Percentiles rank a stretch among this genome's conserved stretches.
phyloP scores from a whole-genome alignment of 2,329 filamentous ascomycete genomes.

The Proliferodiscus dingleyae region DNA sequence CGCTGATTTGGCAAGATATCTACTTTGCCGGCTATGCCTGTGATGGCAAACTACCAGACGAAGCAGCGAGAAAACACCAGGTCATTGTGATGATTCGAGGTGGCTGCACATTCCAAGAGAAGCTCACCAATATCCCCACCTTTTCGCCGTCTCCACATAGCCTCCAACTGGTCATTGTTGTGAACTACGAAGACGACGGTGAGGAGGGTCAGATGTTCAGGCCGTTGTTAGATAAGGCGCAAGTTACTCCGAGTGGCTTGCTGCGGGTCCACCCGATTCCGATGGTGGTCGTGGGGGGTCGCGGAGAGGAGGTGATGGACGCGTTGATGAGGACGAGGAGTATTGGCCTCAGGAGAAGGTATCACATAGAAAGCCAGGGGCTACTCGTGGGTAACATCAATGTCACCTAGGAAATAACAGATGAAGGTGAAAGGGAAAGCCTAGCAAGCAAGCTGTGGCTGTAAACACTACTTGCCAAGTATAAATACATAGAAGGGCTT shows the following conservation, averaged over 20 bases:
- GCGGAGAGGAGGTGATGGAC: slow-evolving; percentile 58
- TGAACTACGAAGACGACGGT: slow-evolving; percentile 37
- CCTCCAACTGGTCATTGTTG: slow-evolving; percentile 76
- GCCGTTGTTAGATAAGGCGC: slow-evolving; percentile 71
- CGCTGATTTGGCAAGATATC: slow-evolving; percentile 64
- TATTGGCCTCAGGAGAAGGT: slow-evolving; percentile 72
- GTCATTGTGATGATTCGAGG: slow-evolving; percentile 80
- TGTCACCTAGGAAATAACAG: slow-evolving; percentile 44
- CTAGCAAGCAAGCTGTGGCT: too few relatives aligned
- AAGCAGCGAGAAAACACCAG: slow-evolving; percentile 55
- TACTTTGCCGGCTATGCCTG: slow-evolving; percentile 70
- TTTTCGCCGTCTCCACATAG: slow-evolving; percentile 57
- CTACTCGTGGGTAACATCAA: slow-evolving; percentile 74
- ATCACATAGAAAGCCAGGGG: slow-evolving; percentile 76
- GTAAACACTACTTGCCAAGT: too few relatives aligned
- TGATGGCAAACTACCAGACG: slow-evolving; percentile 43
- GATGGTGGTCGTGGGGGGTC: slow-evolving; percentile 80
- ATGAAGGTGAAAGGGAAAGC: too few relatives aligned
- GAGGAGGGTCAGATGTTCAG: slow-evolving; percentile 35
- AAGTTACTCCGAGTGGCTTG: slow-evolving; percentile 41
- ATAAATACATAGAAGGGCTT: not conserved
- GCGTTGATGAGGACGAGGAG: slow-evolving; percentile 58
- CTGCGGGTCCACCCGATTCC: slow-evolving; percentile 58
- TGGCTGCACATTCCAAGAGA: slow-evolving; percentile 77
- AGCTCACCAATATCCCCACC: slow-evolving; percentile 78